Base-by-base conservation (phyloP, 371 early-diverging fungal genomes). In the Mortierella sp. region DNA sequence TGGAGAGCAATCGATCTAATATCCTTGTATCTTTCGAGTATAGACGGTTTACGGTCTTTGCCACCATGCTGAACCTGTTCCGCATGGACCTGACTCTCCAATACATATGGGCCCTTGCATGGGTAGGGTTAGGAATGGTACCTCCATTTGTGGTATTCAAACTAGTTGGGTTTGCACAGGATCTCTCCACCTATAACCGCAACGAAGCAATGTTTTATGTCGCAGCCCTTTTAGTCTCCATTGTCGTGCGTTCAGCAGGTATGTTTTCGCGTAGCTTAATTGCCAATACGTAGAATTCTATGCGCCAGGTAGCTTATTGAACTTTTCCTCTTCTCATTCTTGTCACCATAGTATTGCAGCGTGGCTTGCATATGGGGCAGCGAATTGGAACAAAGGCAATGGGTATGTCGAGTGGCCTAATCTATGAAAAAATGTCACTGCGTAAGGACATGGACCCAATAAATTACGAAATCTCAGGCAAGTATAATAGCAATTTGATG, bases 401-500 rank as follows among this genome's bases (percentile, higher is more conserved):
- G 81, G 81, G 81, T 3, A 75, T 80, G 81, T 31, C 72, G 1
- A 74, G 64, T 29, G 71, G 71, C 17, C 28, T 80, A 12, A 64
- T 80, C 26, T 80, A 80, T 37, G 81, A 80, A 58, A 80, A 80
- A 34, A 51, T 80, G 67, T 75, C 71, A 0, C 61, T 75, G 13
- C 75, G 81, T 34, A 80, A 75, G 62, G 81, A 80, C 29, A 80
- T 80, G 81, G 81, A 74, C 17, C 81, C 81, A n/a, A 29, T 22
- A 19, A 62, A 75, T n/a, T 80, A 80, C 26, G 81, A 80, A 6
- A 74, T 80, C 40, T 45, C 75, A n/a, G 81, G 81, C 70, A 53
- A 35, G 51, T 49, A 8, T 7, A 28, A 9, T 22, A 15, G 2
- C 19, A 53, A n/a, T 7, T 47, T 17, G 32, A 28, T 7, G 3